These are phyloP conservation scores for Coniella vitis DNA, from an alignment of 2,329 filamentous ascomycete genomes.

Conservation along the genomic window DNA sequence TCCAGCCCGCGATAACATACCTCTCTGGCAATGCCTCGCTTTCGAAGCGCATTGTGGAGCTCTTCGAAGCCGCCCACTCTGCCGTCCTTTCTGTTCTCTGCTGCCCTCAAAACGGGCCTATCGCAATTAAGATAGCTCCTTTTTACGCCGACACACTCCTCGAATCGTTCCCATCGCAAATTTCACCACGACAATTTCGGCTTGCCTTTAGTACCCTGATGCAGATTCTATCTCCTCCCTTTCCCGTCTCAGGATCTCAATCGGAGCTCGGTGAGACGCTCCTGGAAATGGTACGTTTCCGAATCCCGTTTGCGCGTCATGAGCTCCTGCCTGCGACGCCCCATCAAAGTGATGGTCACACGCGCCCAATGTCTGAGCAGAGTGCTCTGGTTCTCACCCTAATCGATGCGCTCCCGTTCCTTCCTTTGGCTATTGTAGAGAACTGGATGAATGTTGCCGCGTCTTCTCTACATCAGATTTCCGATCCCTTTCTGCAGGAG, in stretches of 20 bases:
- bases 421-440: slow-evolving; percentile 63
- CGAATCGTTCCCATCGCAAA: slow-evolving; percentile 67
- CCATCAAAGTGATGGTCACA: slow-evolving; percentile 26
- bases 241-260: slow-evolving; percentile 63
- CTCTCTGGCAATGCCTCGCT: slow-evolving; percentile 44
- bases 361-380: slow-evolving; percentile 61
- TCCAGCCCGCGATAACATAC: slow-evolving; percentile 69
- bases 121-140: slow-evolving; percentile 66
- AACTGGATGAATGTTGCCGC: slow-evolving; percentile 75
- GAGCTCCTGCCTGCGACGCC: slow-evolving; percentile 33
- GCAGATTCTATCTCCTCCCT: slow-evolving; percentile 74
- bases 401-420: slow-evolving; percentile 69
- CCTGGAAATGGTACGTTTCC: slow-evolving; percentile 68
- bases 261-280: slow-evolving; percentile 74
- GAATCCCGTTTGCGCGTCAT: slow-evolving; percentile 49
- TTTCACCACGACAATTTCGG: slow-evolving; percentile 80
- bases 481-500: slow-evolving; percentile 54
- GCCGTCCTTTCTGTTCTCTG: slow-evolving; percentile 74
- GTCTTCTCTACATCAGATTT: slow-evolving; percentile 57
- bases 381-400: slow-evolving; percentile 69
- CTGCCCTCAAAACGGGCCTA: slow-evolving; percentile 65
- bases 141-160: slow-evolving; percentile 81
- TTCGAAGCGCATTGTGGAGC: slow-evolving; percentile 40
- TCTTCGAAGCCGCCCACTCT: slow-evolving; percentile 88
- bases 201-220: slow-evolving; percentile 82